A percentile compares a stretch with the other conserved stretches of the same genome.
These are phyloP conservation scores for Austroboletus rostrupii DNA, from an alignment of 1,284 basidiomycete species.

Conservation along the genomic window DNA sequence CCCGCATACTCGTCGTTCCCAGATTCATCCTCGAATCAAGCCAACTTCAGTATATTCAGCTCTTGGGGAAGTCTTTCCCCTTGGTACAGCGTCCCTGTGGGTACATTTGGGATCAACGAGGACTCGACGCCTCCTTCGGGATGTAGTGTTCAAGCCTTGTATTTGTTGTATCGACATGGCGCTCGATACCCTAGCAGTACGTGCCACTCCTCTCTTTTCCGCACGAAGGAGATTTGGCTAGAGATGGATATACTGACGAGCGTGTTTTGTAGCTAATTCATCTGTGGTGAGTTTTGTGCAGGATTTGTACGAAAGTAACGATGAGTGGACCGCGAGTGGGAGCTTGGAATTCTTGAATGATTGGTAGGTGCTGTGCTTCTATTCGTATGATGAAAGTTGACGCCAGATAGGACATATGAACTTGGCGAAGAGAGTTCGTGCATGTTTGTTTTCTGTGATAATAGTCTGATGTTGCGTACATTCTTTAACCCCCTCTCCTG, in stretches of 20 bases:
- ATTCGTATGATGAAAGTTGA: neutral
- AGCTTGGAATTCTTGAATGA: conserved; percentile 32
- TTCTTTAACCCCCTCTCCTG: neutral
- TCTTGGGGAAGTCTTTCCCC: conserved; percentile 84
- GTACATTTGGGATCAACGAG: conserved; percentile 70
- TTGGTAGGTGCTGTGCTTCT: conserved; percentile 45
- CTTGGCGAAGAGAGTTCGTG: conserved; percentile 68
- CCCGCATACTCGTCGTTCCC: conserved; percentile 32
- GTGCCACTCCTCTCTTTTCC: conserved; percentile 21
- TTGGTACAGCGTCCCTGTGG: conserved; percentile 73
- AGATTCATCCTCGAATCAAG: conserved; percentile 15
- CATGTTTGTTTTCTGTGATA: neutral
- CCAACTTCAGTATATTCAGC: conserved; percentile 60
- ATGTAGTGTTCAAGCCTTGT: conserved; percentile 69
- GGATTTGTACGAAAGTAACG: neutral
- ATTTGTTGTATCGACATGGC: conserved; percentile 77
- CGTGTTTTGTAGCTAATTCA: neutral
- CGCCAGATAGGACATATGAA: conserved; percentile 63
- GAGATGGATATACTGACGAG: too few species aligned
- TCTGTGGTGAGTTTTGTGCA: neutral
- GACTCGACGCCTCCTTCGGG: conserved; percentile 64
- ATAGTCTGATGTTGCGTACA: conserved; percentile 1
- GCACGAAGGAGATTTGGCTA: too few species aligned
- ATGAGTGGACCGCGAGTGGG: neutral
- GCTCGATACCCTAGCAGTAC: conserved; percentile 74